Percentiles rank a stretch among this genome's conserved stretches.
Conservation (phyloP, 345 rosid species). For the Arabidopsis suecica region DNA sequence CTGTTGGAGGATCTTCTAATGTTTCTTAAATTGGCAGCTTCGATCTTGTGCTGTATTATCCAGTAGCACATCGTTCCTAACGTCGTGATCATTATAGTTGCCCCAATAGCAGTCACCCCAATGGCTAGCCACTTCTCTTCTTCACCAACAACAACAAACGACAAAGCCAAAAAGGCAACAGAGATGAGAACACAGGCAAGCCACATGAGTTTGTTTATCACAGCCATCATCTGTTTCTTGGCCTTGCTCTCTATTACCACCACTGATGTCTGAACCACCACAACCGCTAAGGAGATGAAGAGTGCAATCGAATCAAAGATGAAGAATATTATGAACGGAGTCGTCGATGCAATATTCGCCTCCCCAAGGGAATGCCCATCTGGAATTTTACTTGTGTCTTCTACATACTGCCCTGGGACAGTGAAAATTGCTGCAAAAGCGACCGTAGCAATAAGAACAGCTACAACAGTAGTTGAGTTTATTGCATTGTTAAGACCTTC, state of each 20-base stretch:
- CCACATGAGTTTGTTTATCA: constrained; percentile 93
- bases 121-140: constrained; percentile 71
- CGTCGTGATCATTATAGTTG: constrained; percentile 79
- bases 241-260: constrained; percentile 89
- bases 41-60: constrained; percentile 79
- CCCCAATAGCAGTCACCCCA: constrained; percentile 73
- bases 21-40: constrained; percentile 67
- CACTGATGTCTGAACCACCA: constrained; percentile 87
- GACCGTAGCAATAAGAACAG: constrained; percentile 84
- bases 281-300: constrained; percentile 86
- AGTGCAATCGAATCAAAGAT: constrained; percentile 79
- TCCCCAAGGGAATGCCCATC: constrained; percentile 66
- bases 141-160: constrained; percentile 80
- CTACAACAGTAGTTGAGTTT: constrained; percentile 85
- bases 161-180: constrained; percentile 71
- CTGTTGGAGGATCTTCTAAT: constrained; percentile 69
- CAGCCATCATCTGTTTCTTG: constrained; percentile 89
- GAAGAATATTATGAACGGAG: constrained; percentile 71
- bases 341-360: constrained; percentile 63
- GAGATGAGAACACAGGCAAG: constrained; percentile 79
- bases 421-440: constrained; percentile 90
- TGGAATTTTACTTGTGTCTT: constrained; percentile 49
- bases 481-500: constrained; percentile 94
- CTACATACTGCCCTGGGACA: constrained; percentile 78
- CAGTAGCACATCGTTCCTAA: constrained; percentile 86